A percentile compares a stretch with the other conserved stretches of the same genome.
phyloP scores from a whole-genome alignment of 805 yeast species.

The Brettanomyces sp. region DNA sequence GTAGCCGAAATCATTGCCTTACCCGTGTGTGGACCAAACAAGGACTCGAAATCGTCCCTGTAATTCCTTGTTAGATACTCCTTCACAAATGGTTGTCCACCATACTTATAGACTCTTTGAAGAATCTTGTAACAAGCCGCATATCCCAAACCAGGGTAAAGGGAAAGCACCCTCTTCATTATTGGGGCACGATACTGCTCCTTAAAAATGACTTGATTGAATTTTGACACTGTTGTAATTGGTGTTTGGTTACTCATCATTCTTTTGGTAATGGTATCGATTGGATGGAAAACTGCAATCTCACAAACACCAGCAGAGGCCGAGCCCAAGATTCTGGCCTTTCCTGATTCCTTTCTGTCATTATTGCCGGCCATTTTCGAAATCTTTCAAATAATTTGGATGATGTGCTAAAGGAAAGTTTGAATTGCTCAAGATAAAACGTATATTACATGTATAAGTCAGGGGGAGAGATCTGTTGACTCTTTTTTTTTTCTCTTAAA shows the following conservation, averaged over 20 bases:
- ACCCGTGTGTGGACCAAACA: slow-evolving; percentile 90
- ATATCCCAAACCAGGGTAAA: slow-evolving; percentile 96
- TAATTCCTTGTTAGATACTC: slow-evolving; percentile 77
- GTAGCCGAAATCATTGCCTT: slow-evolving; percentile 96
- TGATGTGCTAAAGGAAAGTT: neutral
- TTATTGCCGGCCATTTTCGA: slow-evolving; percentile 12
- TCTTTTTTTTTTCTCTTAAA: too few relatives aligned
- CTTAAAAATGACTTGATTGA: slow-evolving; percentile 81
- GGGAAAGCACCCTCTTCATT: slow-evolving; percentile 62
- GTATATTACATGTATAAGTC: neutral
- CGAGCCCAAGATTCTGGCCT: slow-evolving; percentile 91
- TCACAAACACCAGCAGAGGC: slow-evolving; percentile 97
- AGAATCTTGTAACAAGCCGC: slow-evolving; percentile 95
- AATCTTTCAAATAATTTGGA: neutral
- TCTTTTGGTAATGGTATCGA: slow-evolving; percentile 95
- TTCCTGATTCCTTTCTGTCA: slow-evolving; percentile 81
- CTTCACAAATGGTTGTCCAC: slow-evolving; percentile 98
- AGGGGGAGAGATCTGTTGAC: too few relatives aligned
- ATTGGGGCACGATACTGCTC: slow-evolving; percentile 67
- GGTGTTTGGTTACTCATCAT: slow-evolving; percentile 74
- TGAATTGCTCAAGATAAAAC: neutral
- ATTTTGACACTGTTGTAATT: slow-evolving; percentile 51
- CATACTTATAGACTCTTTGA: slow-evolving; percentile 97
- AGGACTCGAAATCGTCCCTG: slow-evolving; percentile 56
- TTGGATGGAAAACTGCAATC: slow-evolving; percentile 96